These are phyloP conservation scores for Globisporangium yorkense DNA, from an alignment of 352 stramenopile species.

Conservation along the genomic window DNA sequence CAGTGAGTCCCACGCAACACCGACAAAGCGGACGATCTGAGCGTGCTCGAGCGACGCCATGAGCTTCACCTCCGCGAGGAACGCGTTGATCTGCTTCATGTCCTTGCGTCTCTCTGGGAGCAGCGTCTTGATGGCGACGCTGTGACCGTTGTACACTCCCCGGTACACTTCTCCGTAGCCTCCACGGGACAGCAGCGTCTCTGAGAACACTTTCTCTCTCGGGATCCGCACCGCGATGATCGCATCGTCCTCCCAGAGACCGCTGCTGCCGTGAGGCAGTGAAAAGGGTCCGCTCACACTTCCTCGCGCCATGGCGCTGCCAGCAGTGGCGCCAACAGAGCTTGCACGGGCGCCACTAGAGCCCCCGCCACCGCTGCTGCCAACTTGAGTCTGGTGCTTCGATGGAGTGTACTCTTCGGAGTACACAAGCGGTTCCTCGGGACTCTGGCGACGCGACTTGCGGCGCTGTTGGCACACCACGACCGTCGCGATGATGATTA, in stretches of 20 bases:
- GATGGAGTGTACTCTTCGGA: not conserved
- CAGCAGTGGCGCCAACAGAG: not conserved
- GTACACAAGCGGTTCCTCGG: not conserved
- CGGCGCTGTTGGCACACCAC: not conserved
- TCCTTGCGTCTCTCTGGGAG: constrained; percentile 25
- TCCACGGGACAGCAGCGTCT: constrained; percentile 23
- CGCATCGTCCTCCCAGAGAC: constrained; percentile 31
- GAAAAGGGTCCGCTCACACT: not conserved
- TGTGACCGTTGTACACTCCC: constrained; percentile 27
- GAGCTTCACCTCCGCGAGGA: constrained; percentile 43
- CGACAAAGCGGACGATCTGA: constrained; percentile 35
- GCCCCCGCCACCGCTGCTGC: not conserved
- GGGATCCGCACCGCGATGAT: constrained; percentile 33
- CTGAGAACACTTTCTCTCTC: constrained; percentile 20
- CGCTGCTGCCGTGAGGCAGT: constrained; percentile 1
- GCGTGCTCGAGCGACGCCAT: constrained; percentile 33
- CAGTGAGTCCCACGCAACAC: constrained; percentile 45
- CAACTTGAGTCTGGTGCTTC: not conserved
- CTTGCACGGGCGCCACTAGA: not conserved
- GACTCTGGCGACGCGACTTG: not conserved
- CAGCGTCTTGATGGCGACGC: constrained; percentile 45
- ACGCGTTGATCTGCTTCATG: constrained; percentile 27
- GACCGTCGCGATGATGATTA: not conserved
- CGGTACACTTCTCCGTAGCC: constrained; percentile 45
- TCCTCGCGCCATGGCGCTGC: not conserved